A percentile compares a stretch with the other conserved stretches of the same genome.
Evolutionary conservation across 1,284 basidiomycete genomes (phyloP).

Genomic region (Vanrija pseudolonga): DNA sequence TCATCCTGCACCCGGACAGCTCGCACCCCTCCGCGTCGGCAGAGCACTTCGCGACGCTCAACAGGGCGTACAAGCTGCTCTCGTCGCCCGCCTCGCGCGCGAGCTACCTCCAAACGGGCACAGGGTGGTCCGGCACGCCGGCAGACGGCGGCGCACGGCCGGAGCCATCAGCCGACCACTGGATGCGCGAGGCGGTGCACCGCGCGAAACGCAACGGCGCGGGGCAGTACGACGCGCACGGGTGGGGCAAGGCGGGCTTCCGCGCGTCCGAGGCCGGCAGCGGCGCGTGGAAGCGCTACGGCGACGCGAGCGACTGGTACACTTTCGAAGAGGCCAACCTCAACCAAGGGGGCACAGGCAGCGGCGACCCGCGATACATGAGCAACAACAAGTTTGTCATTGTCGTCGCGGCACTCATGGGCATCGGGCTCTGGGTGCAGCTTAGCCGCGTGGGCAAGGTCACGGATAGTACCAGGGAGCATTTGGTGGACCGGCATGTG

Average conservation of each 20-base stretch:
- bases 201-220: conserved; percentile 29
- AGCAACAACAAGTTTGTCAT: conserved; percentile 10
- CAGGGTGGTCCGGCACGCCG: conserved; percentile 31
- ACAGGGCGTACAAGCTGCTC: conserved; percentile 46
- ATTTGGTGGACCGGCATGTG: conserved; percentile 33
- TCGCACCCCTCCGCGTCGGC: conserved; percentile 45
- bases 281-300: conserved; percentile 30
- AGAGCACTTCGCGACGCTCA: conserved; percentile 41
- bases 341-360: conserved; percentile 2
- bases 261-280: conserved; percentile 28
- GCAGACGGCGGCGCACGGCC: background rate
- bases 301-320: conserved; percentile 26
- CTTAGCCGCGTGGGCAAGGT: conserved; percentile 18
- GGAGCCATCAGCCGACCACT: conserved; percentile 16
- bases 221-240: conserved; percentile 23
- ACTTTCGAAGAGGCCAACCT: conserved; percentile 11
- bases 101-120: conserved; percentile 41
- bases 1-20: conserved; percentile 48
- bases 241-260: conserved; percentile 9
- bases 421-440: conserved; percentile 3
- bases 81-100: conserved; percentile 28
- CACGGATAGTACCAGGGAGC: conserved; percentile 23
- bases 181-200: conserved; percentile 30
- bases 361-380: conserved; percentile 18
- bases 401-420: conserved; percentile 9